Percentiles rank a stretch among this genome's conserved stretches.
Evolutionary conservation across 306 rosid species (phyloP).

Genomic region (Dryas drummondii): DNA sequence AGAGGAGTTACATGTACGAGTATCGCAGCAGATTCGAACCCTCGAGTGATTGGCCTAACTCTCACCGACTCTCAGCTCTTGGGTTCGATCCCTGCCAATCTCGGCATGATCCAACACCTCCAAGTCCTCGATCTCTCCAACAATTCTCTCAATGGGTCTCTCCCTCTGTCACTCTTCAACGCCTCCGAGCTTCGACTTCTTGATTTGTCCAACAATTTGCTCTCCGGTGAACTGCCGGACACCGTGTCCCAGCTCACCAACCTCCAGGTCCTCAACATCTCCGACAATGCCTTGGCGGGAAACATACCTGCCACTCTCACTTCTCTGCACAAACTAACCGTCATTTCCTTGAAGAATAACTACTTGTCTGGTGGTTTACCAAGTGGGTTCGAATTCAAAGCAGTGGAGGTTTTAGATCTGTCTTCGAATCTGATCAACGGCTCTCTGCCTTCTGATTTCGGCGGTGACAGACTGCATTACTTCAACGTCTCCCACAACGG

Average conservation of each 20-base stretch:
- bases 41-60: constrained; percentile 47
- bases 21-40: background rate
- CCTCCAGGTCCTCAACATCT: constrained; percentile 63
- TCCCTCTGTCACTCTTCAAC: constrained; percentile 55
- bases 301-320: constrained; percentile 50
- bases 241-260: constrained; percentile 29
- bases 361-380: constrained; percentile 65
- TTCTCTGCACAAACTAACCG: constrained; percentile 44
- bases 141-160: constrained; percentile 80
- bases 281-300: constrained; percentile 81
- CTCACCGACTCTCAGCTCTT: constrained; percentile 65
- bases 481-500: constrained; percentile 66
- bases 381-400: constrained; percentile 18
- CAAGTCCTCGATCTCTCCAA: constrained; percentile 73
- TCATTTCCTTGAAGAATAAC: constrained; percentile 53
- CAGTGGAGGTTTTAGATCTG: constrained; percentile 61
- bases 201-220: constrained; percentile 54
- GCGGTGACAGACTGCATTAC: constrained; percentile 47
- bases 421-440: constrained; percentile 79
- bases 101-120: constrained; percentile 64
- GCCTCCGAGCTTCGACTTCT: constrained; percentile 50
- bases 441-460: constrained; percentile 61
- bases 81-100: constrained; percentile 65
- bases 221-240: constrained; percentile 59
- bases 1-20: constrained; percentile 57